These are phyloP conservation scores for Wickerhamomyces pijperi DNA, from an alignment of 805 yeast species.

Conservation along the genomic window DNA sequence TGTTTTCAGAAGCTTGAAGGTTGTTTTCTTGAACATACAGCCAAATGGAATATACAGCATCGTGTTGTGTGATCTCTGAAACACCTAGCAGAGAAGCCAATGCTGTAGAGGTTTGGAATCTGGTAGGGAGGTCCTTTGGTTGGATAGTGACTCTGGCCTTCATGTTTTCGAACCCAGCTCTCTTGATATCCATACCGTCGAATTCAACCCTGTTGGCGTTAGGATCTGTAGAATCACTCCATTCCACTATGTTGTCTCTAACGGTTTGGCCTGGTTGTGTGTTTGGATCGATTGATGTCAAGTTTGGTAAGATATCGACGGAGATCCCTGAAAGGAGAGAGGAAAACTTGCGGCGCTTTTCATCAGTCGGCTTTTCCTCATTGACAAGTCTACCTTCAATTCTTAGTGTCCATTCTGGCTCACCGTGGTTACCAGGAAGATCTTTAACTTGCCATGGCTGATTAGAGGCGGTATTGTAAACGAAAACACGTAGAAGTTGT, in stretches of 20 bases:
- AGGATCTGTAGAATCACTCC: conserved; percentile 59
- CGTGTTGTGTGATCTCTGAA: conserved; percentile 76
- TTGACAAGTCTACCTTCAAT: conserved; percentile 78
- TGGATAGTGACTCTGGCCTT: conserved; percentile 68
- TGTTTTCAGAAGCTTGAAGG: conserved; percentile 46
- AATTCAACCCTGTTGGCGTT: conserved; percentile 40
- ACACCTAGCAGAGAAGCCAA: conserved; percentile 66
- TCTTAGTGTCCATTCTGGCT: conserved; percentile 71
- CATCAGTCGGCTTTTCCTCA: conserved; percentile 33
- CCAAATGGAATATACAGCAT: conserved; percentile 69
- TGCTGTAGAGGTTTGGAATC: conserved; percentile 51
- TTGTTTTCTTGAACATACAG: conserved; percentile 65
- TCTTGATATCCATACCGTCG: conserved; percentile 82
- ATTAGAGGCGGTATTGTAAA: conserved; percentile 72
- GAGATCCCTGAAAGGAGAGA: conserved; percentile 76
- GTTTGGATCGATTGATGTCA: conserved; percentile 19
- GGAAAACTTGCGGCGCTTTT: conserved; percentile 53
- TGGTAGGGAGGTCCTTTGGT: conserved; percentile 65
- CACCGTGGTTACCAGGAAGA: conserved; percentile 17
- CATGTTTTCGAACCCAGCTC: conserved; percentile 61
- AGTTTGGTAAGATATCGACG: conserved; percentile 46
- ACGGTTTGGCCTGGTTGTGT: conserved; percentile 3
- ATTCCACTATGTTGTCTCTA: conserved; percentile 50
- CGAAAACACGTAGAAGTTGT: conserved; percentile 62
- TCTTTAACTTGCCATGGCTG: conserved; percentile 72